Base-by-base conservation (phyloP, 345 rosid genomes). In the Gossypium raimondii region DNA sequence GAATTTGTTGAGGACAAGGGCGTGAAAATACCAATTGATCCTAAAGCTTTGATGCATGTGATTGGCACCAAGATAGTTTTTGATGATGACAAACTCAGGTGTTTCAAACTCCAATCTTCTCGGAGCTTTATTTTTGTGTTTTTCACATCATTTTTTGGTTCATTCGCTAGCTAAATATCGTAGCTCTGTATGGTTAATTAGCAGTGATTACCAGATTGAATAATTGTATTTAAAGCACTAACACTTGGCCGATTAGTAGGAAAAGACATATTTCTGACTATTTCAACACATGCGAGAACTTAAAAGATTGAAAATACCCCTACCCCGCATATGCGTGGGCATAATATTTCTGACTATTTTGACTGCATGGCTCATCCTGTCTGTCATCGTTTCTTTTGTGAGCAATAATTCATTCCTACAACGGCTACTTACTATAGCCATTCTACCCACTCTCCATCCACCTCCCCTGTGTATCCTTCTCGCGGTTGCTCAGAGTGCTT, bases 61-160 rank as follows among this genome's bases (percentile, higher is more conserved):
- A 81, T 89, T 53, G 94, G 92, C 64, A 89, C 92, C 52, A 81
- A 83, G 83, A 89, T 88, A 92, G 94, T 88, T 76, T 90, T 86
- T 81, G 83, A 85, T 3, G 92, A 89, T 63, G 90, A 90, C 77
- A 86, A 88, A 60, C 92, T 90, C 80, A 85, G 90, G 94, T 90
- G 84, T 34, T 57, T 57, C 16, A 10, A 3, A 41, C 12, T 22
- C 11, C 24, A 57, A 57, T 57, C 62, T 17, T 53, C 0, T 52
- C 6, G 57, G 20, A 52, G 20, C 20, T 52, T 52, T 52, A 52
- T 52, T 52, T 16, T 52, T 43, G 20, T 55, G 13, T 24, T 24
- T 67, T 9, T 1, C 71, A 48, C 13, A 47, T 67, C 3, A 24
- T 38, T 7, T 12, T 45, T 12, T 20, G 57, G 18, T 45, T 20